Evolutionary conservation across 2,329 filamentous ascomycete genomes (phyloP).

Genomic region (Chaetoscypha palmicola): DNA sequence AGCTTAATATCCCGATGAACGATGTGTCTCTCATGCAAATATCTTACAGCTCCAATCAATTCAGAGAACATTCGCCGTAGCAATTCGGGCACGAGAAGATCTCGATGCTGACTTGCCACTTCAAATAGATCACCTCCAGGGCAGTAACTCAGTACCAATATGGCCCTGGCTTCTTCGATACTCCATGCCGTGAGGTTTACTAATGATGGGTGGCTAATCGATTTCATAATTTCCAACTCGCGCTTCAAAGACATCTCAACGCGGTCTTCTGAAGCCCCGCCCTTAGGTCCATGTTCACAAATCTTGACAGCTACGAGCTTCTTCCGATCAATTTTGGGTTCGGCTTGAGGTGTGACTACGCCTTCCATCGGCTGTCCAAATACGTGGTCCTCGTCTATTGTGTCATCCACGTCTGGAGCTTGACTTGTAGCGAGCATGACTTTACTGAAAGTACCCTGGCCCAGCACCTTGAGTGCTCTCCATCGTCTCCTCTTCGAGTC

Average conservation of each 20-base stretch:
- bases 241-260: constrained; percentile 90
- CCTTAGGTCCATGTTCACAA: constrained; percentile 88
- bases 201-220: constrained; percentile 79
- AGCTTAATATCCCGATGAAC: constrained; percentile 98
- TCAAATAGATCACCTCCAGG: constrained; percentile 94
- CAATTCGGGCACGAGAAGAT: constrained; percentile 59
- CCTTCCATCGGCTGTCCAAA: constrained; percentile 25
- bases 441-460: constrained; percentile 91
- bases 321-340: constrained; percentile 52
- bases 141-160: constrained; percentile 85
- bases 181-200: constrained; percentile 90
- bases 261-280: constrained; percentile 85
- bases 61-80: constrained; percentile 86
- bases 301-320: constrained; percentile 92
- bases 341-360: constrained; percentile 27
- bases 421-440: constrained; percentile 87
- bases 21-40: constrained; percentile 78
- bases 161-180: constrained; percentile 71
- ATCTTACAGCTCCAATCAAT: constrained; percentile 74
- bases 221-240: constrained; percentile 89
- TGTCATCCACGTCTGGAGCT: constrained; percentile 42
- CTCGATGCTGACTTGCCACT: constrained; percentile 66
- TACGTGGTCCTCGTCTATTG: constrained; percentile 32
- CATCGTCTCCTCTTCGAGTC: constrained; percentile 69
- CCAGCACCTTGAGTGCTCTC: constrained; percentile 71